Conservation (phyloP, 225 moss, liverwort and hornwort genomes). For the Physcomitrellopsis africana region DNA sequence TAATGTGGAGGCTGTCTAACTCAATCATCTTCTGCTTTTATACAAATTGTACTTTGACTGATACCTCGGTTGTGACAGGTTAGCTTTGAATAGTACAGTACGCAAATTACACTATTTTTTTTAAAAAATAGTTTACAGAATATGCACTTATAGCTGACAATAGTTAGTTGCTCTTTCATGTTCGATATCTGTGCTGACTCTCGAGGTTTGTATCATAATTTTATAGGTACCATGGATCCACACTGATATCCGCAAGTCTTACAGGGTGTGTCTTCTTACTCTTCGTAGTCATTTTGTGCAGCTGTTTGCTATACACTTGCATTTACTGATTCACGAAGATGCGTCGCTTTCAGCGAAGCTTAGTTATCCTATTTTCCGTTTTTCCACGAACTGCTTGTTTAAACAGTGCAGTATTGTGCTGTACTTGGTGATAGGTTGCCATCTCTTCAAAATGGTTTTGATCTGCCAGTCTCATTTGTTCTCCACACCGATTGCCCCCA, state of each 20-base stretch:
- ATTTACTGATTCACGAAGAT: too few relatives aligned
- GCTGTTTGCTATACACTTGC: too few relatives aligned
- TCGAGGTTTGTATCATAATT: not conserved
- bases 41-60: conserved; percentile 11
- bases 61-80: not conserved
- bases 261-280: conserved; percentile 67
- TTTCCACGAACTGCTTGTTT: not conserved
- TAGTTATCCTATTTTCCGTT: too few relatives aligned
- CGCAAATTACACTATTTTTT: not conserved
- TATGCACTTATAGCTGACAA: conserved; percentile 4
- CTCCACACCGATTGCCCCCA: conserved; percentile 91
- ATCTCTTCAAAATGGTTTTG: conserved; percentile 79
- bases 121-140: not conserved
- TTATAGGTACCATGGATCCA: conserved; percentile 94
- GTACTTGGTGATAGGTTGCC: conserved; percentile 58
- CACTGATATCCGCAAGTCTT: conserved; percentile 73
- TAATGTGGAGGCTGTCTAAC: not conserved
- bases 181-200: not conserved
- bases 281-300: not conserved
- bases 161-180: conserved; percentile 13
- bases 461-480: conserved; percentile 84
- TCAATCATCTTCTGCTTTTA: not conserved
- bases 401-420: not conserved
- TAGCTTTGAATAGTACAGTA: not conserved
- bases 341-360: too few relatives aligned